A percentile compares a stretch with the other conserved stretches of the same genome.
phyloP scores from a whole-genome alignment of 768 basidiomycete genomes.

The Phanerodontia chrysosporium region DNA sequence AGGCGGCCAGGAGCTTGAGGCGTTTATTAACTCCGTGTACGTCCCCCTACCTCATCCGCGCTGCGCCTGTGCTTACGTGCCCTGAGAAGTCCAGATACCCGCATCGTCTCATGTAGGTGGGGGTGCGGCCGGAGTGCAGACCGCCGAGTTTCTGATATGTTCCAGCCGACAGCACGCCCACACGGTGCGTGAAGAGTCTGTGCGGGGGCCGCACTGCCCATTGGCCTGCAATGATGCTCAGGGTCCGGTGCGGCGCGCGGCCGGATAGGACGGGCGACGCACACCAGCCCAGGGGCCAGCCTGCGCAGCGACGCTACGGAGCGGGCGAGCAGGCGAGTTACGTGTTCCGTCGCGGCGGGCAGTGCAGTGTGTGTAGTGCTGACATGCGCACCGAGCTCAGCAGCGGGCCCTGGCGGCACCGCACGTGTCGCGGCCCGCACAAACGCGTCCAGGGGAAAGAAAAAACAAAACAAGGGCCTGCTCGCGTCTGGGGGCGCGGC shows the following conservation, averaged over 20 bases:
- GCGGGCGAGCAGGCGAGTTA: not conserved
- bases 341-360: not conserved
- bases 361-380: too few species aligned
- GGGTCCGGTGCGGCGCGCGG: too few species aligned
- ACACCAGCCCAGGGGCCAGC: too few species aligned
- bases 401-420: too few species aligned
- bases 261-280: too few species aligned
- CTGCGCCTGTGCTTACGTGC: not conserved
- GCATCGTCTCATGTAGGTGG: not conserved
- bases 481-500: too few species aligned
- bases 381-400: not conserved
- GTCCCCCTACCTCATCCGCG: not conserved
- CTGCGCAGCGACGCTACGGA: too few species aligned
- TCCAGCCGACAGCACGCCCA: not conserved
- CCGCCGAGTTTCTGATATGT: not conserved
- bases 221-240: too few species aligned
- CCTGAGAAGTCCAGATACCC: not conserved
- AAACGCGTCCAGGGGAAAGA: too few species aligned
- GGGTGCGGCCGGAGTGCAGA: not conserved
- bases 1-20: not conserved
- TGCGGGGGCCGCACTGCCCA: not conserved
- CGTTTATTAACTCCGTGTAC: not conserved
- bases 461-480: too few species aligned
- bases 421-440: too few species aligned
- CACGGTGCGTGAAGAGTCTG: not conserved